Percentiles rank a stretch among this genome's conserved stretches.
Conservation (phyloP, 768 basidiomycete species). For the Russula compacta region DNA sequence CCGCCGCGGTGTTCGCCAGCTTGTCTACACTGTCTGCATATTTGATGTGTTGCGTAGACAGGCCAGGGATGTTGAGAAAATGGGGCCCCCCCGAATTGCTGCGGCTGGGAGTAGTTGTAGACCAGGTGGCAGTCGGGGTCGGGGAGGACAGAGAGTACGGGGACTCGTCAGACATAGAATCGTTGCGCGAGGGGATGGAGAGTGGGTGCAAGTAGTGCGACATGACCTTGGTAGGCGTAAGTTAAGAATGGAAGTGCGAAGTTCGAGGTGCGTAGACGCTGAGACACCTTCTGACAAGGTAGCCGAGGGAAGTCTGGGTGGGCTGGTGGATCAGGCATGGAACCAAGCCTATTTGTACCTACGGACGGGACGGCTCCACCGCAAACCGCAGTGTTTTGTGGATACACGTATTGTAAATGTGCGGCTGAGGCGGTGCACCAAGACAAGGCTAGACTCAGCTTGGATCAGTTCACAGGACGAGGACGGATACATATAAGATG, state of each 20-base stretch:
- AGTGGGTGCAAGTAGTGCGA: constrained; percentile 1
- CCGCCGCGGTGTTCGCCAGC: background rate
- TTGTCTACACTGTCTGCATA: constrained; percentile 10
- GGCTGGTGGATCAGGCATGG: background rate
- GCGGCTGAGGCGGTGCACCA: background rate
- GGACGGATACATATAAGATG: background rate
- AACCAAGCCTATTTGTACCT: constrained; percentile 2
- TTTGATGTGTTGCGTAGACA: constrained; percentile 1
- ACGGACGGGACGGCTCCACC: background rate
- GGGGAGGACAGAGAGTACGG: background rate
- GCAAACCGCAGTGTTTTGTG: background rate
- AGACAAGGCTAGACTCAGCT: background rate
- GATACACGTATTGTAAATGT: background rate
- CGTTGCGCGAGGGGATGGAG: constrained; percentile 5
- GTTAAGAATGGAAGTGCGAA: background rate
- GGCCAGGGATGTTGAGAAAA: constrained; percentile 3
- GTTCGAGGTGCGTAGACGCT: background rate
- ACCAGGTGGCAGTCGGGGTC: background rate
- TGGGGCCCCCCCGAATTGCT: background rate
- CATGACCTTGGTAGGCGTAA: background rate
- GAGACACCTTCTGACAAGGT: background rate
- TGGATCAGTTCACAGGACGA: background rate
- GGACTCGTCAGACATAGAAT: background rate
- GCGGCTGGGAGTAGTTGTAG: background rate
- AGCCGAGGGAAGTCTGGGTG: too few relatives aligned